Conservation (phyloP, 441 rosid genomes). For the Pelargonium citronellum region DNA sequence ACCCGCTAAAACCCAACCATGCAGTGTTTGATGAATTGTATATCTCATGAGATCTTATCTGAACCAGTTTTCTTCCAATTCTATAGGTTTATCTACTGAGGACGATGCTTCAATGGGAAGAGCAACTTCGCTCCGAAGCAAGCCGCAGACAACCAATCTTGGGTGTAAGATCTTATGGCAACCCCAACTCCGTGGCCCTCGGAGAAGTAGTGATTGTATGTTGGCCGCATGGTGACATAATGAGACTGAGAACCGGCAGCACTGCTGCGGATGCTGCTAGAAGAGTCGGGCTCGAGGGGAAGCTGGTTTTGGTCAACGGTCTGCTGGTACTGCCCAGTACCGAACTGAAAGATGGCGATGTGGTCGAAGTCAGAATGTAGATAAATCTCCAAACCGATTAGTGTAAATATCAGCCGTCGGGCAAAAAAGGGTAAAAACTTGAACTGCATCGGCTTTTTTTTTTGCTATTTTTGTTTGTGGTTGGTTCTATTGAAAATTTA, state of each 20-base stretch:
- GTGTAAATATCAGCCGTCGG: slow-evolving; percentile 14
- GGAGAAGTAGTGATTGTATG: slow-evolving; percentile 63
- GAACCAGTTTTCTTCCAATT: background rate
- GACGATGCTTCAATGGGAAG: slow-evolving; percentile 76
- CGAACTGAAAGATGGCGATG: slow-evolving; percentile 70
- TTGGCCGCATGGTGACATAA: slow-evolving; percentile 65
- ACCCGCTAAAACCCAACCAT: background rate
- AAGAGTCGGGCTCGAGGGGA: slow-evolving; percentile 58
- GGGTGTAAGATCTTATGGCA: slow-evolving; percentile 10
- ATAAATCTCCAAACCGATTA: background rate
- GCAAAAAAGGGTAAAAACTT: no score
- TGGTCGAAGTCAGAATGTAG: slow-evolving; percentile 52
- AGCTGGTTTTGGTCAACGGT: slow-evolving; percentile 54
- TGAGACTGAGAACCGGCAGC: slow-evolving; percentile 59
- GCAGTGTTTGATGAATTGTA: background rate
- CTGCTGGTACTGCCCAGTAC: slow-evolving; percentile 56
- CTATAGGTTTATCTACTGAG: slow-evolving; percentile 54
- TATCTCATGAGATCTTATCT: no score
- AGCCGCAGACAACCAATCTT: slow-evolving; percentile 28
- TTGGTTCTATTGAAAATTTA: no score
- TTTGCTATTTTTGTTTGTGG: no score
- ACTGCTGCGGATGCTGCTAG: slow-evolving; percentile 74
- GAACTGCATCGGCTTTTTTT: no score
- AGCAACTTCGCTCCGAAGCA: slow-evolving; percentile 47
- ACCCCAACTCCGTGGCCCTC: slow-evolving; percentile 24